Base-by-base conservation (phyloP, 2,329 filamentous ascomycete species). In the Purpureocillium takamizusanense region DNA sequence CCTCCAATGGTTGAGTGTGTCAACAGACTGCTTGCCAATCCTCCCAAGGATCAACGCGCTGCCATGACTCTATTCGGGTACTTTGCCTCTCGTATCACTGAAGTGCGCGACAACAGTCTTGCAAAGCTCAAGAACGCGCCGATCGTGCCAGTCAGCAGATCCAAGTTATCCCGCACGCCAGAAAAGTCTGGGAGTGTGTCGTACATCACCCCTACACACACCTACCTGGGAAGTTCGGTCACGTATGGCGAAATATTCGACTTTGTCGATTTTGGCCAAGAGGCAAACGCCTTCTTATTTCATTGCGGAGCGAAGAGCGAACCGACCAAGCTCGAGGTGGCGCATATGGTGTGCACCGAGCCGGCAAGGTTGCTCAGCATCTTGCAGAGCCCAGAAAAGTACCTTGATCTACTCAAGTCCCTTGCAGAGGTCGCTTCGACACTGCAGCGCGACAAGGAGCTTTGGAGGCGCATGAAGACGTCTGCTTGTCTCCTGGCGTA, bases 161-260 rank as follows among this genome's bases (percentile, higher is more conserved):
- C 45, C 37, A 55, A 48, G 30, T 11, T 42, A 2, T 43, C 51
- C 7, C 48, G 55, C 43, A 43, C 47, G 16, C 54, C 55, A 32
- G 70, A 71, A 42, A 46, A 61, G 31, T 36, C 55, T 39, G 54
- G 51, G 32, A 52, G 37, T 2, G 31, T 52, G 2, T 48, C 51
- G 3, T 49, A 57, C 48, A 70, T 88, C 33, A 70, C 76, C 13
- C 90, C 92, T 5, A 74, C 72, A 33, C 70, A 79, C 31, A 88
- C 83, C 45, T 98, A 95, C 56, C 70, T 98, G 2, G 92, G 92
- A 8, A 81, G 47, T 21, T 78, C 73, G 6, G 57, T 64, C 2
- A 71, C 69, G 7, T 98, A 94, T 51, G 83, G 78, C 10, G 85
- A 94, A 25, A 94, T 98, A 25, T 95, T 98, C 48, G 88, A 97